Evolutionary conservation across 148 eudicot genomes (phyloP).

Genomic region (Vaccinium macrocarpon): DNA sequence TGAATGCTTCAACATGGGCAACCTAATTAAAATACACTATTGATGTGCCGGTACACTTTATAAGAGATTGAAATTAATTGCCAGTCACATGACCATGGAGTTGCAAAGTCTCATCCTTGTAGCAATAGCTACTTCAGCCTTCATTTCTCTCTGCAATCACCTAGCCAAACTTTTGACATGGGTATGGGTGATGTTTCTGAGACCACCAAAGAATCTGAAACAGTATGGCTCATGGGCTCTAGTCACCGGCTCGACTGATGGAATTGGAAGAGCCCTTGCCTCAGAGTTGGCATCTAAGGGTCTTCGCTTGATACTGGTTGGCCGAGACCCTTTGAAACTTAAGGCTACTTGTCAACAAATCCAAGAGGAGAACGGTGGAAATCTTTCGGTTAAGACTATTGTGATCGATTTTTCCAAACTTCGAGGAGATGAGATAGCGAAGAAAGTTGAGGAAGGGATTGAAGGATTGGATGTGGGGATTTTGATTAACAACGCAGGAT

Average conservation of each 20-base stretch:
- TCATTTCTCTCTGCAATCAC: constrained; percentile 18
- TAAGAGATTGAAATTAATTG: neutral
- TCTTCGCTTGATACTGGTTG: constrained; percentile 44
- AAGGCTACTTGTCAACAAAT: constrained; percentile 31
- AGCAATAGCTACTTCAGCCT: constrained; percentile 22
- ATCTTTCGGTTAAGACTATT: constrained; percentile 28
- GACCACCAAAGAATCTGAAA: constrained; percentile 40
- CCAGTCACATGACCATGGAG: constrained; percentile 10
- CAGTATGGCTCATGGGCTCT: constrained; percentile 58
- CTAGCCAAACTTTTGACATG: constrained; percentile 22
- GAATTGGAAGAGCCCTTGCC: constrained; percentile 47
- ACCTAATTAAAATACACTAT: neutral
- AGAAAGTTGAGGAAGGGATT: constrained; percentile 26
- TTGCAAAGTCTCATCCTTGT: neutral
- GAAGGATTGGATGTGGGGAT: constrained; percentile 57
- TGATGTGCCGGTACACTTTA: neutral
- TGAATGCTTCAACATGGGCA: neutral
- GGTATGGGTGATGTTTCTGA: constrained; percentile 34
- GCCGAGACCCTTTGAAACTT: constrained; percentile 43
- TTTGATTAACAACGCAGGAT: constrained; percentile 57
- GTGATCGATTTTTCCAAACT: constrained; percentile 52
- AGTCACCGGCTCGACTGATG: constrained; percentile 58
- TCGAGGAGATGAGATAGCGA: constrained; percentile 32
- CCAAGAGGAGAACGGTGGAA: neutral
- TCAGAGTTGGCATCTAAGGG: constrained; percentile 46